These are phyloP conservation scores for Perkinsus olseni DNA, from an alignment of 169 alveolate genomes.

Conservation along the genomic window DNA sequence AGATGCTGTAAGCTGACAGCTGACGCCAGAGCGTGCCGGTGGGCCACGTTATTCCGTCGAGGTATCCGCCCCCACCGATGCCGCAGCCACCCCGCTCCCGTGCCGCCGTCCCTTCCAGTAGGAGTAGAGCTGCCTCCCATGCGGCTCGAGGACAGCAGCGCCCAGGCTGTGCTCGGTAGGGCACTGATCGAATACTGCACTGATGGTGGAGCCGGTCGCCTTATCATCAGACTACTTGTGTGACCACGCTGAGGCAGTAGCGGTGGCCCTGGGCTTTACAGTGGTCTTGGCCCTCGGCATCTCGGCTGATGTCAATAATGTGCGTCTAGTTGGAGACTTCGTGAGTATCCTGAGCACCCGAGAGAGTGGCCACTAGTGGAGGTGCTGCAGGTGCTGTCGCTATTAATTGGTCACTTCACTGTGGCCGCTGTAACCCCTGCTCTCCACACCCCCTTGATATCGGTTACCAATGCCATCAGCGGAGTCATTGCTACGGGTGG, in stretches of 20 bases:
- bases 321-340: conserved; percentile 15
- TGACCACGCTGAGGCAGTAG: conserved; percentile 16
- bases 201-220: no score
- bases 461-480: conserved; percentile 79
- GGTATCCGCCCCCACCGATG: neutral
- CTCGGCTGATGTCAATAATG: conserved; percentile 19
- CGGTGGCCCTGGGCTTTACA: conserved; percentile 15
- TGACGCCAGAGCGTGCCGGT: neutral
- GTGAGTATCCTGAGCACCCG: neutral
- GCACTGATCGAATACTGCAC: neutral
- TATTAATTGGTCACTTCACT: conserved; percentile 61
- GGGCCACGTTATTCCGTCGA: neutral
- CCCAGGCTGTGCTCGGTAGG: neutral
- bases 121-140: neutral
- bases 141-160: neutral
- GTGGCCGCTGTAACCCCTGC: conserved; percentile 83
- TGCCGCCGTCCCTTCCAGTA: neutral
- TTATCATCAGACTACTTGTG: conserved; percentile 2
- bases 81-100: neutral
- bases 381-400: conserved; percentile 44
- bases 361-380: no score
- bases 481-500: conserved; percentile 36
- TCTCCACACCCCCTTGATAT: conserved; percentile 80
- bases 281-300: conserved; percentile 37
- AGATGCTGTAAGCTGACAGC: neutral